These are phyloP conservation scores for Amorphotheca resinae DNA, from an alignment of 495 filamentous ascomycete genomes.

Conservation along the genomic window DNA sequence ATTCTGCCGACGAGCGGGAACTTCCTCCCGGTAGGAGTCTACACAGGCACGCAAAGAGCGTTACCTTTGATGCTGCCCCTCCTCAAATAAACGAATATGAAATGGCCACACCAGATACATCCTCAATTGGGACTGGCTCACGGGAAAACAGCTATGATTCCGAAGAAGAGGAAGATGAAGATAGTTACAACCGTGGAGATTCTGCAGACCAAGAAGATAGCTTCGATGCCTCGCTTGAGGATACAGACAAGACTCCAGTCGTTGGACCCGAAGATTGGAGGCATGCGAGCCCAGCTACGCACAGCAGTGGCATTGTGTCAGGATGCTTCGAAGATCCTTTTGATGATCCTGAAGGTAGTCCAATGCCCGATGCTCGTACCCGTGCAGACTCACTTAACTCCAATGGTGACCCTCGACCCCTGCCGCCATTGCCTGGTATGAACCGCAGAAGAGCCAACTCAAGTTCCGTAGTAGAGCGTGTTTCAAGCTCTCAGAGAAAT, in stretches of 20 bases:
- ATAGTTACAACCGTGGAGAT: conserved; percentile 58
- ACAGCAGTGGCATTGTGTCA: conserved; percentile 31
- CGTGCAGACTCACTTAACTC: conserved; percentile 57
- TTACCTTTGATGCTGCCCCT: conserved; percentile 88
- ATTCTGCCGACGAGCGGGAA: conserved; percentile 36
- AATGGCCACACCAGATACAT: conserved; percentile 89
- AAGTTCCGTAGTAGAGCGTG: conserved; percentile 47
- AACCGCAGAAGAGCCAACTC: conserved; percentile 25
- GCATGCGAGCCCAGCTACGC: conserved; percentile 51
- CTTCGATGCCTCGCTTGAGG: conserved; percentile 87
- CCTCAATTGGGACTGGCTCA: conserved; percentile 75
- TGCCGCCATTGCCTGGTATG: conserved; percentile 59
- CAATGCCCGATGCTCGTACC: conserved; percentile 35
- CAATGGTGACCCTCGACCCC: conserved; percentile 58
- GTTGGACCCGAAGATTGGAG: conserved; percentile 94
- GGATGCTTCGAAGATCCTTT: conserved; percentile 58
- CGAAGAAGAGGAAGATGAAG: conserved; percentile 51
- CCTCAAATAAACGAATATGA: conserved; percentile 95
- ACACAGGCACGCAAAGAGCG: conserved; percentile 82
- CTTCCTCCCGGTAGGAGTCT: conserved; percentile 45
- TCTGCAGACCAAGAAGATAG: conserved; percentile 69
- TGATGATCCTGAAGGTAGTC: conserved; percentile 46
- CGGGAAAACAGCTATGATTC: conserved; percentile 88
- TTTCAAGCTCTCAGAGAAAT: conserved; percentile 43
- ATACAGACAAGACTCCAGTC: conserved; percentile 92